Evolutionary conservation across 2,329 filamentous ascomycete species (phyloP).

Genomic region (Thielaviopsis populi): DNA sequence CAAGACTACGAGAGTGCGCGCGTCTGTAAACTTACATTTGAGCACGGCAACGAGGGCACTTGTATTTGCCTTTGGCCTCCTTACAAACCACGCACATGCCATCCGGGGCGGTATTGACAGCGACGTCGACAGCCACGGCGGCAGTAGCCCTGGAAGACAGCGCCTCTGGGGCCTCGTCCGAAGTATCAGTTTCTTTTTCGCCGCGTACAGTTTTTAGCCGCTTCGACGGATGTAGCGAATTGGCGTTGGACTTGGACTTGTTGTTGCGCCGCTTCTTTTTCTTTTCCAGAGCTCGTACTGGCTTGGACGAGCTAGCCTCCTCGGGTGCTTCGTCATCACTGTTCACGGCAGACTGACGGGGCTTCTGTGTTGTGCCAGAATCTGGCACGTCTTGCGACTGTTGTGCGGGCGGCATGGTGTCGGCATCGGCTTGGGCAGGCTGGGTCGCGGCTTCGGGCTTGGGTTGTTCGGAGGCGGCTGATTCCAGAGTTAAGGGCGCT

Average conservation of each 20-base stretch:
- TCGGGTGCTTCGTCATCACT: slow-evolving; percentile 12
- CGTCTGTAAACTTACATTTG: slow-evolving; percentile 37
- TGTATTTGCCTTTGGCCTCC: slow-evolving; percentile 40
- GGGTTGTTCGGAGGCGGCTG: neutral
- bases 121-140: neutral
- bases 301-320: slow-evolving; percentile 9
- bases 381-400: neutral
- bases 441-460: neutral
- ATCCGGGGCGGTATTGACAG: neutral
- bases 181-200: neutral
- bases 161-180: neutral
- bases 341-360: neutral
- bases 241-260: slow-evolving; percentile 2
- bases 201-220: neutral
- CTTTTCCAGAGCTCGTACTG: slow-evolving; percentile 11
- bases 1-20: neutral
- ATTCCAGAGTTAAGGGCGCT: neutral
- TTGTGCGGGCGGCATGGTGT: neutral
- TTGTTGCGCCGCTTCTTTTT: slow-evolving; percentile 13
- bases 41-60: slow-evolving; percentile 42
- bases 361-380: neutral
- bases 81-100: slow-evolving; percentile 38
- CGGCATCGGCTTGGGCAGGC: neutral
- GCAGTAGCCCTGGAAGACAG: neutral
- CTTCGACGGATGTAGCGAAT: neutral